Base-by-base conservation (phyloP, 495 filamentous ascomycete genomes). In the Penicillium atrosanguineum region DNA sequence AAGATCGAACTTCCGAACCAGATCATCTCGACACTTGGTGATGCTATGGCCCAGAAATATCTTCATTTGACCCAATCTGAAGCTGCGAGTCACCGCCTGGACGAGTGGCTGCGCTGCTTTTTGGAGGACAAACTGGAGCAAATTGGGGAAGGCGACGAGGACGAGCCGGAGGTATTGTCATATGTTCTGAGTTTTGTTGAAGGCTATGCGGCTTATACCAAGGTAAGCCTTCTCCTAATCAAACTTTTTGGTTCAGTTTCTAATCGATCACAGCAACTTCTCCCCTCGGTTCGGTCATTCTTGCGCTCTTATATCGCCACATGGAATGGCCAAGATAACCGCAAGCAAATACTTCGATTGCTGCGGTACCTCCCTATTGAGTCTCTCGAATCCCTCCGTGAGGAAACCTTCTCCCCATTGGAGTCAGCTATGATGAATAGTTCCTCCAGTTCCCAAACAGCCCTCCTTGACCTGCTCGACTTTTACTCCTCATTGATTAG, bases 1-100 rank as follows among this genome's bases (percentile, higher is more conserved):
- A 85, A 79, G 56, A 85, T 96, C 31, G 88, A 93, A 60, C 69
- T 90, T 34, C 90, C 90, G 6, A 90, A 86, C 50, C 90, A 95
- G 65, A 75, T 94, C 3, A 84, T 89, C 21, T 89, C 91, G 7
- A 82, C 83, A 9, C 69, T 96, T 16, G 82, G 79, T 4, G 88
- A 95, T 66, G 83, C 82, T 6, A 76, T 95, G 44, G 79, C 92
- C 15, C 91, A 91, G 59, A 92, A 91, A 57, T 82, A 89, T 43
- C 58, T 94, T 19, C 72, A 78, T 16, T 68, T 95, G 19, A 81
- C 78, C 23, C 83, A 87, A 26, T 79, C 84, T 1, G 79, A 82
- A 37, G 69, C 73, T 49, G 79, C 74, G 15, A 65, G 76, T 41
- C 69, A 74, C 23, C 79, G 88, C 14, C 70, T 89, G 12, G 75